These are phyloP conservation scores for Fusarium haematococcum DNA, from an alignment of 2,329 filamentous ascomycete genomes.

Conservation along the genomic window DNA sequence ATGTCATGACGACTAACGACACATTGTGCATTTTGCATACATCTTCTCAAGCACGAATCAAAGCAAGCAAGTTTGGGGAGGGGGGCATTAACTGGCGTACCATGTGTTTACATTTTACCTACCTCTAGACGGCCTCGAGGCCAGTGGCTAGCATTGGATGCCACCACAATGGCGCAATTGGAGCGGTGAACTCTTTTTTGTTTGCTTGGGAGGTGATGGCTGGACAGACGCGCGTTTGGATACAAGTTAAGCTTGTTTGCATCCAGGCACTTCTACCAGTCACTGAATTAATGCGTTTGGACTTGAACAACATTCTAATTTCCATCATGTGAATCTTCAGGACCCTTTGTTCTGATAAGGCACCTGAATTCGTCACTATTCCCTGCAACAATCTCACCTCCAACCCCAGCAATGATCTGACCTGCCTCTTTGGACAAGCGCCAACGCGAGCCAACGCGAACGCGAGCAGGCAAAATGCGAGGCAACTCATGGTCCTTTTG, in stretches of 20 bases:
- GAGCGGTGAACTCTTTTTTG: neutral
- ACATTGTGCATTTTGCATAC: neutral
- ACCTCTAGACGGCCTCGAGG: neutral
- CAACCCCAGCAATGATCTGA: neutral
- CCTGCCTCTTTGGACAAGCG: conserved; percentile 7
- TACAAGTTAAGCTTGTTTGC: neutral
- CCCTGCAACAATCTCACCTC: neutral
- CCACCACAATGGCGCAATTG: conserved; percentile 12
- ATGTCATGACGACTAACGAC: conserved; percentile 30
- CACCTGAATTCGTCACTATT: neutral
- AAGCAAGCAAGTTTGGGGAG: neutral
- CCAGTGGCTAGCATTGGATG: neutral
- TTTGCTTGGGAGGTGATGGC: neutral
- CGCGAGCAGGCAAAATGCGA: neutral
- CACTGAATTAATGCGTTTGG: neutral
- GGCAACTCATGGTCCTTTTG: neutral
- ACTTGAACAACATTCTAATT: neutral
- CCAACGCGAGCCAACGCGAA: neutral
- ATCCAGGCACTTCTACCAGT: neutral
- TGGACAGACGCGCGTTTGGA: neutral
- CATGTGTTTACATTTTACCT: conserved; percentile 8
- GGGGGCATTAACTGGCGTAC: conserved; percentile 27
- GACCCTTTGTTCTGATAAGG: neutral
- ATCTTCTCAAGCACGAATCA: conserved; percentile 1
- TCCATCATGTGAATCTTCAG: neutral